phyloP scores from a whole-genome alignment of 805 yeast genomes.

The Alloascoidea hylecoeti region DNA sequence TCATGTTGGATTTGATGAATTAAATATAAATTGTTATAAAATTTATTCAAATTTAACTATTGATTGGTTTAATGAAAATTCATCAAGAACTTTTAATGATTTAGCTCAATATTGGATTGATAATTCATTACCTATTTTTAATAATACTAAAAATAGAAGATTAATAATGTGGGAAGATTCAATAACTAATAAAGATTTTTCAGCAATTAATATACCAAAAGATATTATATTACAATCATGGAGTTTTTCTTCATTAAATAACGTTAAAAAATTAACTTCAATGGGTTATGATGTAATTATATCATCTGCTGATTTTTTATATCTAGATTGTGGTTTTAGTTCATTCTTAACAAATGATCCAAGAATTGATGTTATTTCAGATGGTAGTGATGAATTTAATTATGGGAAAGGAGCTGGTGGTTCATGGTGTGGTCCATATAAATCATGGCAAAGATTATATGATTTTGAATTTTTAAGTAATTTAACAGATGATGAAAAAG shows the following conservation, averaged over 20 bases:
- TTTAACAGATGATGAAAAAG: slow-evolving; percentile 17
- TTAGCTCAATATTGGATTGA: slow-evolving; percentile 22
- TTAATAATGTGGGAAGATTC: slow-evolving; percentile 29
- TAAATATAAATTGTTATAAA: slow-evolving; percentile 20
- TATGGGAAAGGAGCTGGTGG: slow-evolving; percentile 19
- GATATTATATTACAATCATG: slow-evolving; percentile 23
- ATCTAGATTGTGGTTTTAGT: slow-evolving; percentile 28
- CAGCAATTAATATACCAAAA: slow-evolving; percentile 18
- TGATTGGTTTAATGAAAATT: slow-evolving; percentile 17
- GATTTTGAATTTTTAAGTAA: slow-evolving; percentile 19
- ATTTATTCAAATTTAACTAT: slow-evolving; percentile 13
- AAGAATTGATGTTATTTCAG: slow-evolving; percentile 14
- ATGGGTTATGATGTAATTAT: slow-evolving; percentile 25
- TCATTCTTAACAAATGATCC: slow-evolving; percentile 22
- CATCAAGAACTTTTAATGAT: slow-evolving; percentile 15
- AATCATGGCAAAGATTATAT: slow-evolving; percentile 27
- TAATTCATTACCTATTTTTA: slow-evolving; percentile 19
- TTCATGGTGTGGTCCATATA: slow-evolving; percentile 28
- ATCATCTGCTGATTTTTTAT: slow-evolving; percentile 18
- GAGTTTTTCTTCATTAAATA: slow-evolving; percentile 11
- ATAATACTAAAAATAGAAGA: slow-evolving; percentile 11
- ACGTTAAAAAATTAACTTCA: slow-evolving; percentile 16
- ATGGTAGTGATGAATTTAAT: slow-evolving; percentile 16
- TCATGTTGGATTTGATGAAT: slow-evolving; percentile 28
- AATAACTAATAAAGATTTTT: slow-evolving; percentile 11